Conservation (phyloP, 306 rosid genomes). For the Trifolium repens region DNA sequence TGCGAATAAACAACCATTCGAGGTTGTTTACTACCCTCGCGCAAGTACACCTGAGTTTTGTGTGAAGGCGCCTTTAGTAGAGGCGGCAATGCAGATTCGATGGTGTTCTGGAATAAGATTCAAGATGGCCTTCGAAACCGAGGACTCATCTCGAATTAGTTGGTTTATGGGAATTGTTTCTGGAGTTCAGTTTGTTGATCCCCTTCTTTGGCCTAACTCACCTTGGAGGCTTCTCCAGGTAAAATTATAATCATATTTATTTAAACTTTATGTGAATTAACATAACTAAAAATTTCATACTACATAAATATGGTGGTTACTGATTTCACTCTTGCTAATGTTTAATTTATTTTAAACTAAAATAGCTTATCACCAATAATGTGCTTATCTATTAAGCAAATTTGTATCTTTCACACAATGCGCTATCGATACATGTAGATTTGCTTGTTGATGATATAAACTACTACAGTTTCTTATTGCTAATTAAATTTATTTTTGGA, state of each 20-base stretch:
- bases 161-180: slow-evolving; percentile 93
- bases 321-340: background rate
- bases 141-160: slow-evolving; percentile 82
- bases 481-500: background rate
- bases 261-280: background rate
- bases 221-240: slow-evolving; percentile 99
- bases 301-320: background rate
- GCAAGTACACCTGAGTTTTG: slow-evolving; percentile 90
- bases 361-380: slow-evolving; percentile 12
- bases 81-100: slow-evolving; percentile 71
- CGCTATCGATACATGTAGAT: slow-evolving; percentile 16
- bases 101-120: slow-evolving; percentile 93
- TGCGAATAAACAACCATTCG: slow-evolving; percentile 74
- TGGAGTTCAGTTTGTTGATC: slow-evolving; percentile 78
- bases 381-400: background rate
- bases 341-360: background rate
- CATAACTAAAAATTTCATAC: slow-evolving; percentile 19
- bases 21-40: slow-evolving; percentile 87
- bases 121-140: slow-evolving; percentile 95
- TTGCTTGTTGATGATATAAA: background rate
- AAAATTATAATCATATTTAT: slow-evolving; percentile 28
- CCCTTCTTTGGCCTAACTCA: slow-evolving; percentile 83
- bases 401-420: background rate
- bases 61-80: slow-evolving; percentile 74
- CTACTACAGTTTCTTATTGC: too few species aligned